These are phyloP conservation scores for Pholiota conissans DNA, from an alignment of 768 basidiomycete species.

Conservation along the genomic window DNA sequence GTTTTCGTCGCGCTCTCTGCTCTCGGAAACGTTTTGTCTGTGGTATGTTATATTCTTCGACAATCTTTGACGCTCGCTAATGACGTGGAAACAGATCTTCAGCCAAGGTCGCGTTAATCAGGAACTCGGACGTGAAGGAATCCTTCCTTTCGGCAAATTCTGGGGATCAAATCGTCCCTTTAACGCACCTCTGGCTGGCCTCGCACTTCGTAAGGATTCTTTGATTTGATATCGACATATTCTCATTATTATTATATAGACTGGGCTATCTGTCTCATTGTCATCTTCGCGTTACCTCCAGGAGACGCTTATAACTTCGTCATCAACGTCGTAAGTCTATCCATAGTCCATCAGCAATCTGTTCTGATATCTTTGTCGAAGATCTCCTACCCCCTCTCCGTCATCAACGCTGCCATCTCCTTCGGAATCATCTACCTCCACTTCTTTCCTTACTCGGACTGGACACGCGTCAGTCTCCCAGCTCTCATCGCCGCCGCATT, in stretches of 20 bases:
- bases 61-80: slow-evolving; percentile 33
- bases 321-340: slow-evolving; percentile 48
- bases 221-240: not conserved
- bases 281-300: slow-evolving; percentile 47
- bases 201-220: slow-evolving; percentile 46
- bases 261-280: slow-evolving; percentile 35
- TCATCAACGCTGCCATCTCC: slow-evolving; percentile 53
- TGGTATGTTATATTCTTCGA: slow-evolving; percentile 24
- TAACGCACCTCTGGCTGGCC: slow-evolving; percentile 56
- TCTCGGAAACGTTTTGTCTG: slow-evolving; percentile 57
- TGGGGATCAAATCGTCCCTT: slow-evolving; percentile 65
- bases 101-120: slow-evolving; percentile 51
- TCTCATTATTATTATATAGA: slow-evolving; percentile 18
- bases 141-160: slow-evolving; percentile 59
- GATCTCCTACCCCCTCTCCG: slow-evolving; percentile 46
- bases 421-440: slow-evolving; percentile 47
- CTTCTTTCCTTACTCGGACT: slow-evolving; percentile 25
- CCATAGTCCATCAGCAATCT: too few relatives aligned
- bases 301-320: slow-evolving; percentile 71
- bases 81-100: slow-evolving; percentile 29
- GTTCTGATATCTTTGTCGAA: slow-evolving; percentile 2
- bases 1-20: slow-evolving; percentile 53
- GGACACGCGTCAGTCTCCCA: slow-evolving; percentile 19
- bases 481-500: slow-evolving; percentile 32
- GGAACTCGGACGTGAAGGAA: slow-evolving; percentile 61